Conservation (phyloP, 345 rosid genomes). For the Gossypium sturtianum region DNA sequence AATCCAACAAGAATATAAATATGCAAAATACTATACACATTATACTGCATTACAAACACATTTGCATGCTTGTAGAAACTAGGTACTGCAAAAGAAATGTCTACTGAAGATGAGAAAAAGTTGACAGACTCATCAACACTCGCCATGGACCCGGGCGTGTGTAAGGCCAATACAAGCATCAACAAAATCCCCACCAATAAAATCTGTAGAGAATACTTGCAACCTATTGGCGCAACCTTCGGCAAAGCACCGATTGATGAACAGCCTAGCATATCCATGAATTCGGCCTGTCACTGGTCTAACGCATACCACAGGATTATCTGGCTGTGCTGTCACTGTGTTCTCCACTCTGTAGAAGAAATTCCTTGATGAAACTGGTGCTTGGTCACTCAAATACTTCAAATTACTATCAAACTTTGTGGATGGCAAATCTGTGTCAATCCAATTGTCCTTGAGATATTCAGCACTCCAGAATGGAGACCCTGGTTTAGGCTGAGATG, state of each 20-base stretch:
- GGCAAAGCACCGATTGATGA: constrained; percentile 53
- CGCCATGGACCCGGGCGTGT: constrained; percentile 55
- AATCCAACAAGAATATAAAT: neutral
- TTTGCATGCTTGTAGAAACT: neutral
- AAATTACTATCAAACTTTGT: constrained; percentile 80
- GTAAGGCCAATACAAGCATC: constrained; percentile 86
- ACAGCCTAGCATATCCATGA: constrained; percentile 70
- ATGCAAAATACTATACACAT: neutral
- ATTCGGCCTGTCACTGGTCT: constrained; percentile 69
- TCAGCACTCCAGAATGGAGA: constrained; percentile 68
- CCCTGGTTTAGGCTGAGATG: constrained; percentile 59
- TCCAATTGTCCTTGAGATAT: constrained; percentile 77
- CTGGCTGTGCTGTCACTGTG: constrained; percentile 73
- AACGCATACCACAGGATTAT: constrained; percentile 79
- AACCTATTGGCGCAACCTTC: constrained; percentile 53
- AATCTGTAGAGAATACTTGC: constrained; percentile 87
- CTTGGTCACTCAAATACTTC: constrained; percentile 62
- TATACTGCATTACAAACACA: neutral
- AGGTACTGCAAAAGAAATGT: neutral
- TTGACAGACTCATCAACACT: constrained; percentile 32
- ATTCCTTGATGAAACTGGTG: constrained; percentile 40
- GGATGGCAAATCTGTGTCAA: constrained; percentile 80
- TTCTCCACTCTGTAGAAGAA: constrained; percentile 88
- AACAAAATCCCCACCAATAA: constrained; percentile 77
- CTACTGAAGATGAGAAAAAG: neutral